Conservation (phyloP, 345 rosid genomes). For the Iberis pinnata region DNA sequence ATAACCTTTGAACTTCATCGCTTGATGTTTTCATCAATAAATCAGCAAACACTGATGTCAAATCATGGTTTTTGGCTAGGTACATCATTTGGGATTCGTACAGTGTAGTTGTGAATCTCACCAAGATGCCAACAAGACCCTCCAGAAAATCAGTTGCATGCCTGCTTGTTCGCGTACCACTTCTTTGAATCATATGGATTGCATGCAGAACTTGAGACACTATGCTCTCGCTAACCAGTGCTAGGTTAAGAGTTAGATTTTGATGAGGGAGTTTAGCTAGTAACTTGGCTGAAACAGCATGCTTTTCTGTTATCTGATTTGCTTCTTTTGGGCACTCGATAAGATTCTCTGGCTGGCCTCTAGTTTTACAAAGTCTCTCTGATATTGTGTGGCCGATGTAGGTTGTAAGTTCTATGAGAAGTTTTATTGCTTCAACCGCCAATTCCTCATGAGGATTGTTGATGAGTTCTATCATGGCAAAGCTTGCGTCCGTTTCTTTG, state of each 20-base stretch:
- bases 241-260: constrained; percentile 67
- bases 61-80: constrained; percentile 58
- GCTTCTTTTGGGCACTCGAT: constrained; percentile 36
- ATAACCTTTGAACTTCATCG: constrained; percentile 74
- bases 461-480: constrained; percentile 59
- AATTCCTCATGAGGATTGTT: constrained; percentile 66
- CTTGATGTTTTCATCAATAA: constrained; percentile 65
- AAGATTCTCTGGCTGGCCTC: constrained; percentile 70
- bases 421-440: constrained; percentile 54
- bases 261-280: constrained; percentile 79
- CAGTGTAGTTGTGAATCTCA: constrained; percentile 76
- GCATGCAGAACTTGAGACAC: constrained; percentile 51
- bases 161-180: constrained; percentile 58
- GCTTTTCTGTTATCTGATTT: constrained; percentile 55
- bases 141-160: constrained; percentile 61
- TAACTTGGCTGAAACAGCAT: constrained; percentile 63
- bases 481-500: constrained; percentile 67
- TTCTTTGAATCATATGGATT: constrained; percentile 46
- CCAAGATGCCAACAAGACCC: constrained; percentile 74
- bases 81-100: constrained; percentile 58
- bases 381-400: constrained; percentile 58
- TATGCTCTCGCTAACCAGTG: constrained; percentile 42
- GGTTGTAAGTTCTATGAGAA: constrained; percentile 56
- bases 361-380: constrained; percentile 66
- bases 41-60: constrained; percentile 64